A percentile compares a stretch with the other conserved stretches of the same genome.
Conservation (phyloP, 176 grass and related monocot species). For the Bolboschoenus planiculmis region DNA sequence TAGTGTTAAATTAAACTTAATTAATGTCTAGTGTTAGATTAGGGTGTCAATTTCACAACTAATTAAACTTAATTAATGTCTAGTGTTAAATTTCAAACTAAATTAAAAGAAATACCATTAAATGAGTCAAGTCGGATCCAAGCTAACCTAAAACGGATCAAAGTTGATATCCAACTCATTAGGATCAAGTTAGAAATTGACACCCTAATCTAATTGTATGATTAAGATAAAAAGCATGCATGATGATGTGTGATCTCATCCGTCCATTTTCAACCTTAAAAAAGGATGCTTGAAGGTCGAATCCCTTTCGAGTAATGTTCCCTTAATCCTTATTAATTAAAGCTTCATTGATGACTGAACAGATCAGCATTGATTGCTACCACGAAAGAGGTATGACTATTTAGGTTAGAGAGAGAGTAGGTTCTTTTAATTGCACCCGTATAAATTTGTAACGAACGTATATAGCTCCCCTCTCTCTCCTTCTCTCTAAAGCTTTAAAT, state of each 20-base stretch:
- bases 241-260: not conserved
- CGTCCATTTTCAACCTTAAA: not conserved
- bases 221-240: not conserved
- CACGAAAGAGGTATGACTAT: not conserved
- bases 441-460: not conserved
- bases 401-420: not conserved
- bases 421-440: not conserved
- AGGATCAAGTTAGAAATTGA: too few species aligned
- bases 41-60: too few species aligned
- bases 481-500: not conserved
- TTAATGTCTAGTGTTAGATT: too few species aligned
- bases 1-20: too few species aligned
- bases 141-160: too few species aligned
- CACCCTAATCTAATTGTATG: too few species aligned
- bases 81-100: too few species aligned
- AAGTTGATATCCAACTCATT: too few species aligned
- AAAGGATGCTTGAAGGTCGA: not conserved
- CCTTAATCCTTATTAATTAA: too few species aligned
- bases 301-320: not conserved
- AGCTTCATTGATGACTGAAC: not conserved
- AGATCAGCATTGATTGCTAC: conserved; percentile 2
- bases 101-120: too few species aligned
- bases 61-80: too few species aligned
- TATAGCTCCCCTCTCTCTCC: not conserved
- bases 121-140: too few species aligned